phyloP scores from a whole-genome alignment of 768 basidiomycete genomes.

The Trametes elegans region DNA sequence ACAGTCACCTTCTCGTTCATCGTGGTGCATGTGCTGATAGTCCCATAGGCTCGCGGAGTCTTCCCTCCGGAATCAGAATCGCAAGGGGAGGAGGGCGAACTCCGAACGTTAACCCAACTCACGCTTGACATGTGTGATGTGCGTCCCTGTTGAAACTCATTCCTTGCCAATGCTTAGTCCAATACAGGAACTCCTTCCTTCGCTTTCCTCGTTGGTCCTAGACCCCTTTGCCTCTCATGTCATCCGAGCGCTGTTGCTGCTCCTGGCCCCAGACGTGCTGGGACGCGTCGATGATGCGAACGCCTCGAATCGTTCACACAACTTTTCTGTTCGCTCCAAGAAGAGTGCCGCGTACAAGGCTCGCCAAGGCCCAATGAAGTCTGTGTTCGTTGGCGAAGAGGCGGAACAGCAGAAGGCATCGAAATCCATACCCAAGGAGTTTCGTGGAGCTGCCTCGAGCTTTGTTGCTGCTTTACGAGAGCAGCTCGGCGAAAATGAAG shows the following conservation, averaged over 20 bases:
- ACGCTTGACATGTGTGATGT: constrained; percentile 67
- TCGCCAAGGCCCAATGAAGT: constrained; percentile 77
- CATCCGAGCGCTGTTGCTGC: constrained; percentile 70
- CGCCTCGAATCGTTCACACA: constrained; percentile 30
- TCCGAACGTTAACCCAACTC: constrained; percentile 63
- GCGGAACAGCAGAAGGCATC: constrained; percentile 26
- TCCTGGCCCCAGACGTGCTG: constrained; percentile 66
- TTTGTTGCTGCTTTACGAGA: constrained; percentile 53
- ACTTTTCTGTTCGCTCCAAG: constrained; percentile 68
- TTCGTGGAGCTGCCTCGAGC: constrained; percentile 41
- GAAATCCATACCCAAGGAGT: constrained; percentile 35
- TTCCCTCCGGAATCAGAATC: constrained; percentile 47
- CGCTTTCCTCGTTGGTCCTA: constrained; percentile 63
- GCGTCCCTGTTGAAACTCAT: not conserved
- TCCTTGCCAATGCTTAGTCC: not conserved
- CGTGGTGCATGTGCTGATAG: too few species aligned
- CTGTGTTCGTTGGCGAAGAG: constrained; percentile 57
- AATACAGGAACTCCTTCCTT: constrained; percentile 65
- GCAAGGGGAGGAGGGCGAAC: constrained; percentile 51
- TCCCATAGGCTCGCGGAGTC: constrained; percentile 56
- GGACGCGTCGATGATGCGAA: constrained; percentile 35
- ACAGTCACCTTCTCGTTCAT: constrained; percentile 6
- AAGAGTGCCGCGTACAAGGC: constrained; percentile 82
- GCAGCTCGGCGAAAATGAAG: constrained; percentile 64
- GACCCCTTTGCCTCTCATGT: constrained; percentile 93